Evolutionary conservation across 208 protist genomes (phyloP), one percentile per base, ranked within the genome.

Genomic region (Porcisia deanei): DNA sequence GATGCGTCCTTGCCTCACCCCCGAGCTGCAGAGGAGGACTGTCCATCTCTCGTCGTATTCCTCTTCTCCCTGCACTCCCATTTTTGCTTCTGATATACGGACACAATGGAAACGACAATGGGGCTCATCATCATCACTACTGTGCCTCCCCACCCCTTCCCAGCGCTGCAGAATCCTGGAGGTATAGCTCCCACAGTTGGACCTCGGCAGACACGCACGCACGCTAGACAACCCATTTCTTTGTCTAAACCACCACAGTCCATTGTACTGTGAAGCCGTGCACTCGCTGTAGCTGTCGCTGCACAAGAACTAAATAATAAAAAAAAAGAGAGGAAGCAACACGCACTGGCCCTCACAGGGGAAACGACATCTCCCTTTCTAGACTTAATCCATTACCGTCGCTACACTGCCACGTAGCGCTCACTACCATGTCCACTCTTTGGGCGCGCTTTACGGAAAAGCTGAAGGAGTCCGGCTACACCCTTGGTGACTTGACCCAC

Each of bases 391-490:
- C 25, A 57, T n/a, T 41, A 43, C 25, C 49, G 47, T n/a, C 43
- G 12, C 2, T 57, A 30, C 66, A 49, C 47, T 18, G 9, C 7
- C 63, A 72, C 22, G 30, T 30, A 72, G 12, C 63, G 47, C 41
- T 37, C 1, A 49, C 20, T 52, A 73, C 14, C 9, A 93, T 91
- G 89, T 77, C 84, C 58, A 67, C 80, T 7, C 73, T 90, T 9
- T 94, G 87, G 88, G 57, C 65, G 3, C 57, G 77, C 34, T 94
- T 94, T 74, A 79, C 74, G 3, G 79, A 82, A 14, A 81, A 82
- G 81, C 80, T 94, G 43, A 82, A 72, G 52, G 66, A 79, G 30
- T 76, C 86, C 43, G 90, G 90, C 69, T 94, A 92, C 79, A 88
- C 85, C 18, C 67, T 87, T 3, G 83, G 85, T 47, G 90, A 94